Conservation (phyloP, 768 basidiomycete genomes). For the Boletellus ananiceps region DNA sequence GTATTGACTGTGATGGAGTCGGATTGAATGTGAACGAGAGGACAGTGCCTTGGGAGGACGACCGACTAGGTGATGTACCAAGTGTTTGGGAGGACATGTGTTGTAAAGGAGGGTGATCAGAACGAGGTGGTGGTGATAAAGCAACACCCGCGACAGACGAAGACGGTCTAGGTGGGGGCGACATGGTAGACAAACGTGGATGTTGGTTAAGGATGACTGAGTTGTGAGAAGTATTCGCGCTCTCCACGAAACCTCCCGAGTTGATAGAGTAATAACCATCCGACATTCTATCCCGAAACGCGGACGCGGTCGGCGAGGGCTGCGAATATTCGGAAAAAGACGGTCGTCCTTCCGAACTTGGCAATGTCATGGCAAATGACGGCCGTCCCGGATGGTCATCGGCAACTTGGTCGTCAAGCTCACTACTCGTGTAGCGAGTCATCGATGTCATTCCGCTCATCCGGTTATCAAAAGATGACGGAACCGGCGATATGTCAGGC, state of each 20-base stretch:
- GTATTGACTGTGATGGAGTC: slow-evolving; percentile 20
- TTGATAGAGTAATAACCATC: slow-evolving; percentile 30
- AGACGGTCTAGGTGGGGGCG: slow-evolving; percentile 60
- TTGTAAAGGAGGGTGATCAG: slow-evolving; percentile 17
- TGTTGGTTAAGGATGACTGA: slow-evolving; percentile 18
- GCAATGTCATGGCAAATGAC: slow-evolving; percentile 50
- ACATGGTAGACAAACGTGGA: slow-evolving; percentile 32
- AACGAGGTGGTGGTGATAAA: slow-evolving; percentile 50
- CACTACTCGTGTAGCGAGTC: slow-evolving; percentile 37
- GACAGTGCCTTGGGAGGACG: slow-evolving; percentile 29
- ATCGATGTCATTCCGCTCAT: slow-evolving; percentile 21
- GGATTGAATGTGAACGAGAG: slow-evolving; percentile 30
- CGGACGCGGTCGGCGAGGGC: slow-evolving; percentile 72
- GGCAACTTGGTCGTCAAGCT: slow-evolving; percentile 34
- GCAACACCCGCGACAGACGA: slow-evolving; percentile 54
- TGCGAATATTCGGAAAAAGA: slow-evolving; percentile 68
- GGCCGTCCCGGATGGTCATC: slow-evolving; percentile 33
- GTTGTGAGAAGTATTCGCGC: slow-evolving; percentile 16
- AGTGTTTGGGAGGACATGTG: slow-evolving; percentile 15
- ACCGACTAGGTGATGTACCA: slow-evolving; percentile 16
- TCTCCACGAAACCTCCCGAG: slow-evolving; percentile 19
- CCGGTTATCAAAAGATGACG: slow-evolving; percentile 24
- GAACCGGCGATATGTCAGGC: slow-evolving; percentile 31
- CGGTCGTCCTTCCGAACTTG: slow-evolving; percentile 38
- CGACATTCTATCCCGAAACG: slow-evolving; percentile 59